Conservation (phyloP, 257 asterid species). For the Fraxinus quadrangulata region DNA sequence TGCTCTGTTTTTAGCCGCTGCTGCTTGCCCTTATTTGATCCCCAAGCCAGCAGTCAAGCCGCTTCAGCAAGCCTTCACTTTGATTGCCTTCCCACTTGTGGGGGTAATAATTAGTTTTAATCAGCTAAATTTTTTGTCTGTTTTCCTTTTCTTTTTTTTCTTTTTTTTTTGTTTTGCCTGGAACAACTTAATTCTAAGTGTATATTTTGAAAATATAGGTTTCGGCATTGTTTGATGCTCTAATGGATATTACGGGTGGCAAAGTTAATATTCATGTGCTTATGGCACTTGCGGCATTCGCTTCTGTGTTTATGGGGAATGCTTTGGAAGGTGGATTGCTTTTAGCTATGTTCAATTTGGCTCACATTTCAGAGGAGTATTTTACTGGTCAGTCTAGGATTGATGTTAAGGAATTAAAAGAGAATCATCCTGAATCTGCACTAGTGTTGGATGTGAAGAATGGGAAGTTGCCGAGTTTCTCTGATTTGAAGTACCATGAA, state of each 20-base stretch:
- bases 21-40: conserved; percentile 66
- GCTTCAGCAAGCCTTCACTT: conserved; percentile 56
- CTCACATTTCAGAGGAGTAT: conserved; percentile 97
- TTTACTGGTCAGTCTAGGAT: conserved; percentile 82
- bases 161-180: too few relatives aligned
- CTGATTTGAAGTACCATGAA: conserved; percentile 64
- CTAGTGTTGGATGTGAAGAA: conserved; percentile 63
- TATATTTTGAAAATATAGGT: conserved; percentile 45
- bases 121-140: not conserved
- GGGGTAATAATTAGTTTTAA: conserved; percentile 53
- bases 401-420: conserved; percentile 90
- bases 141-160: not conserved
- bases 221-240: conserved; percentile 86
- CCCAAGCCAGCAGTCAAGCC: conserved; percentile 61
- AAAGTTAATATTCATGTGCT: conserved; percentile 88
- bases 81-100: conserved; percentile 86
- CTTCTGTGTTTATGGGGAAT: conserved; percentile 93
- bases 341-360: conserved; percentile 93
- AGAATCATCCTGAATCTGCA: conserved; percentile 89
- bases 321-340: conserved; percentile 96
- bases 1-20: conserved; percentile 74
- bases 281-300: conserved; percentile 98
- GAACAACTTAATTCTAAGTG: conserved; percentile 1
- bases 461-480: conserved; percentile 58
- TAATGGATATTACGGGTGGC: conserved; percentile 78